Conservation (phyloP, 2,329 filamentous ascomycete species). For the Colletotrichum karsti region DNA sequence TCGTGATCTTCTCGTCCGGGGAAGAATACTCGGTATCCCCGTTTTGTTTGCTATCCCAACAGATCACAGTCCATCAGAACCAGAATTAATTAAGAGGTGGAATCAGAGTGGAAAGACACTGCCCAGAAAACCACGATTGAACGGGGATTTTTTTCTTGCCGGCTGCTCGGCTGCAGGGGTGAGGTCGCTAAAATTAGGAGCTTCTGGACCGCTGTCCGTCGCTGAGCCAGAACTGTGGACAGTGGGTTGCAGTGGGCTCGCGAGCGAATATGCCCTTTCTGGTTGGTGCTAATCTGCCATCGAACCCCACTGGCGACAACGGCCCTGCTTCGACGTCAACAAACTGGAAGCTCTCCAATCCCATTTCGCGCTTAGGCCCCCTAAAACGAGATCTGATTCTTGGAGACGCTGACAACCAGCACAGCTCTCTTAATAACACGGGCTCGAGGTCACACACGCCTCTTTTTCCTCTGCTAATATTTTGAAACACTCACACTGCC, state of each 20-base stretch:
- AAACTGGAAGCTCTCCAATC: conserved; percentile 14
- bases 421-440: neutral
- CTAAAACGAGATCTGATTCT: conserved; percentile 19
- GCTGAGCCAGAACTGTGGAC: neutral
- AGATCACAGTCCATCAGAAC: neutral
- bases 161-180: conserved; percentile 4
- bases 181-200: conserved; percentile 23
- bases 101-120: conserved; percentile 12
- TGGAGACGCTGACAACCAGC: neutral
- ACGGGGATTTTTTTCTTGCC: neutral
- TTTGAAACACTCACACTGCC: conserved; percentile 17
- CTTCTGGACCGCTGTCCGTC: neutral
- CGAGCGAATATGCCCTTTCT: conserved; percentile 1
- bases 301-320: neutral
- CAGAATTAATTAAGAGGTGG: neutral
- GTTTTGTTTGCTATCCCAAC: neutral
- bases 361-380: conserved; percentile 15
- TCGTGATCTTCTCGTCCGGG: neutral
- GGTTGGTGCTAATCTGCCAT: conserved; percentile 4
- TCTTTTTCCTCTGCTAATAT: neutral
- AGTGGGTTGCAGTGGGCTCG: neutral
- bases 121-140: neutral
- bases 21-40: neutral
- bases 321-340: neutral
- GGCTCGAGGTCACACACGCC: conserved; percentile 2